Conservation (phyloP, 208 protist genomes). For the Trypanosoma cruzi region DNA sequence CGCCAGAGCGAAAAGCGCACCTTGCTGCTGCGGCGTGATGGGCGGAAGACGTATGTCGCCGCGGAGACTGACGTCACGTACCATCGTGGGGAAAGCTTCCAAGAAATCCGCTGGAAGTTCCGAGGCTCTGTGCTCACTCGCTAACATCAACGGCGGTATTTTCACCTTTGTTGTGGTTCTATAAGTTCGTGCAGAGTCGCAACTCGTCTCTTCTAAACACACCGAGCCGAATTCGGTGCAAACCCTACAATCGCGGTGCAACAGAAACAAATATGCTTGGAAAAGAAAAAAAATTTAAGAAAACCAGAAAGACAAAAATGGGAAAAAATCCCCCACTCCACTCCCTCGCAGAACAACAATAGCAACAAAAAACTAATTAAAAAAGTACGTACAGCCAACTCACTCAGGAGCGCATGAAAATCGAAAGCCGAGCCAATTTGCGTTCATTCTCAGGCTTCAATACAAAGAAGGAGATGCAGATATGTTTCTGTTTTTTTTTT, state of each 20-base stretch:
- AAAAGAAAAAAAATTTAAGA: neutral
- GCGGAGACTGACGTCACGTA: slow-evolving; percentile 12
- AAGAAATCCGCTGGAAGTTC: neutral
- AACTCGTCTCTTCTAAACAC: neutral
- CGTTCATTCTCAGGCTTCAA: neutral
- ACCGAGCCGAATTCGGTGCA: too few relatives aligned
- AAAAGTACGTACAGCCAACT: too few relatives aligned
- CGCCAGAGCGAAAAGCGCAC: slow-evolving; percentile 19
- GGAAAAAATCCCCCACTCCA: too few relatives aligned
- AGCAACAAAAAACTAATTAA: too few relatives aligned
- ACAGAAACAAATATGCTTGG: neutral
- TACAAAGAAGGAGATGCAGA: neutral
- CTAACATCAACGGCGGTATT: neutral
- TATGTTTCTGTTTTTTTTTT: neutral
- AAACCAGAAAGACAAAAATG: too few relatives aligned
- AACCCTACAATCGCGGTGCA: too few relatives aligned
- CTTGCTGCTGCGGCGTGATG: slow-evolving; percentile 6
- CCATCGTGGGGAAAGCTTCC: slow-evolving; percentile 8
- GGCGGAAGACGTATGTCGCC: slow-evolving; percentile 19
- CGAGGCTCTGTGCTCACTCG: neutral
- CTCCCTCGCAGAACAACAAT: too few relatives aligned
- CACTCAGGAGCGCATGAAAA: neutral
- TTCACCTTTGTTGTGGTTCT: neutral
- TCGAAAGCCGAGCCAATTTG: neutral
- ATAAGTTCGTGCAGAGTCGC: neutral